These are phyloP conservation scores for Pseudozyma thailandica DNA, from an alignment of 1,284 basidiomycete genomes.

Conservation along the genomic window DNA sequence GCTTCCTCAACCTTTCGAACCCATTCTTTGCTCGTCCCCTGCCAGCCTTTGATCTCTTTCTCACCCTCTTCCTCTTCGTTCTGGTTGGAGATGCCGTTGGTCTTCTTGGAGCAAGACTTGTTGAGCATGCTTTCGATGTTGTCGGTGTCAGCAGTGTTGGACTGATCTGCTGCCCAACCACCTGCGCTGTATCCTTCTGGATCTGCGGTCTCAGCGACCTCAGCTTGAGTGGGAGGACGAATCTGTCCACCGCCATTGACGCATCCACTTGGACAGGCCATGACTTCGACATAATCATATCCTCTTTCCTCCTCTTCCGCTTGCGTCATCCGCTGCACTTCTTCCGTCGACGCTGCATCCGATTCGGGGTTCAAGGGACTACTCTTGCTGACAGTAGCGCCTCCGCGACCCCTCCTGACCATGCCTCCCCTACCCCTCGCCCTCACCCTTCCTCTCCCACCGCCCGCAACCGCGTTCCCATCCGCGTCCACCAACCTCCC, in stretches of 20 bases:
- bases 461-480: slow-evolving; percentile 20
- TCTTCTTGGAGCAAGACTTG: slow-evolving; percentile 62
- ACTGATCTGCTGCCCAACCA: slow-evolving; percentile 29
- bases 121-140: slow-evolving; percentile 73
- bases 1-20: slow-evolving; percentile 61
- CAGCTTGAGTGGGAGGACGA: slow-evolving; percentile 51
- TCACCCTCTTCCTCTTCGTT: slow-evolving; percentile 30
- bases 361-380: slow-evolving; percentile 31
- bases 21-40: slow-evolving; percentile 66
- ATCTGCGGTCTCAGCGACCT: slow-evolving; percentile 14
- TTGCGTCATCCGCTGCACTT: background rate
- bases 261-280: slow-evolving; percentile 98
- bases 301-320: slow-evolving; percentile 71
- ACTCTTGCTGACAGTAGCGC: slow-evolving; percentile 53
- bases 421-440: slow-evolving; percentile 65
- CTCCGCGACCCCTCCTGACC: slow-evolving; percentile 71
- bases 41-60: slow-evolving; percentile 57
- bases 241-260: slow-evolving; percentile 95
- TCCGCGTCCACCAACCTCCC: slow-evolving; percentile 39
- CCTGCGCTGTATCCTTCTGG: slow-evolving; percentile 39
- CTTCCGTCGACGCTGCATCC: background rate
- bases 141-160: background rate
- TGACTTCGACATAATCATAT: slow-evolving; percentile 97
- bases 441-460: slow-evolving; percentile 12
- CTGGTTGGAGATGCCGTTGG: slow-evolving; percentile 71